phyloP scores from a whole-genome alignment of 2,329 filamentous ascomycete genomes.

The Penicillium sclerotiorum region DNA sequence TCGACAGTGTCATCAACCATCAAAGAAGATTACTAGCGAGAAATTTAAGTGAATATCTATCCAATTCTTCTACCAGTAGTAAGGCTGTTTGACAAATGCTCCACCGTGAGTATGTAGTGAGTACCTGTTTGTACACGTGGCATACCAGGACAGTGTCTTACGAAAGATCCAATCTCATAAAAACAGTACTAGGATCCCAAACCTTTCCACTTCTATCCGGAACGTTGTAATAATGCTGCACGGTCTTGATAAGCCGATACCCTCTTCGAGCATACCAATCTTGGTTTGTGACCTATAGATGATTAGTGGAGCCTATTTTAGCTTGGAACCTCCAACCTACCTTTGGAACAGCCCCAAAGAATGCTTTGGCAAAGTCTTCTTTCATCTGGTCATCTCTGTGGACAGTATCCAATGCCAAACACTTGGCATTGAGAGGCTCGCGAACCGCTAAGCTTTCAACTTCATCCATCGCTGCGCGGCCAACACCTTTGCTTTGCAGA shows the following conservation, averaged over 20 bases:
- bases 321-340: slow-evolving; percentile 3
- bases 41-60: too few species aligned
- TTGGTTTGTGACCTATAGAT: slow-evolving; percentile 17
- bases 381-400: slow-evolving; percentile 18
- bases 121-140: too few species aligned
- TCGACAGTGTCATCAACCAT: too few species aligned
- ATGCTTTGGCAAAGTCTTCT: slow-evolving; percentile 19
- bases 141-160: background rate
- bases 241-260: slow-evolving; percentile 18
- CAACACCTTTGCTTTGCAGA: slow-evolving; percentile 21
- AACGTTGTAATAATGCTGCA: slow-evolving; percentile 19
- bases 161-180: slow-evolving; percentile 25
- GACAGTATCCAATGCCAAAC: slow-evolving; percentile 24
- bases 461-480: slow-evolving; percentile 25
- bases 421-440: slow-evolving; percentile 18
- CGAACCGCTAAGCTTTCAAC: slow-evolving; percentile 21
- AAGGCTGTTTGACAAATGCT: too few species aligned
- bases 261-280: slow-evolving; percentile 27
- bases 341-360: slow-evolving; percentile 17
- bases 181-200: slow-evolving; percentile 22
- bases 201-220: slow-evolving; percentile 14
- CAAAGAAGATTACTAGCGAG: too few species aligned
- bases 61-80: too few species aligned
- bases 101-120: too few species aligned
- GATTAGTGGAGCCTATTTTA: background rate